A percentile compares a stretch with the other conserved stretches of the same genome.
Evolutionary conservation across 257 asterid genomes (phyloP).

Genomic region (Primulina eburnea): DNA sequence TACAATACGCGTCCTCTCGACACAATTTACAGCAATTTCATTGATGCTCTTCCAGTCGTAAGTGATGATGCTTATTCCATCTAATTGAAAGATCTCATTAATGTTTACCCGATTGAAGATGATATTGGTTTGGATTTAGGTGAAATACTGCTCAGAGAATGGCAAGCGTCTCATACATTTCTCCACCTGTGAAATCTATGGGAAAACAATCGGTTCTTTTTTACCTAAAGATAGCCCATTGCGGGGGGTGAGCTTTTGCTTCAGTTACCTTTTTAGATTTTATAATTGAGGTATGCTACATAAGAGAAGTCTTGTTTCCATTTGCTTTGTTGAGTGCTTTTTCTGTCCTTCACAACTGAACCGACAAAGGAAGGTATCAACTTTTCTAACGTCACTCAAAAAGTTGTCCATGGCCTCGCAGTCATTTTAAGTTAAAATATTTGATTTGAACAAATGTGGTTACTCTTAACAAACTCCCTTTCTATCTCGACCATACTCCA

Average conservation of each 20-base stretch:
- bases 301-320: constrained; percentile 19
- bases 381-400: too few relatives aligned
- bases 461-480: not conserved
- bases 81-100: too few relatives aligned
- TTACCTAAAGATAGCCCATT: constrained; percentile 49
- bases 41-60: constrained; percentile 49
- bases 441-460: not conserved
- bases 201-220: constrained; percentile 49
- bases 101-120: too few relatives aligned
- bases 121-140: not conserved
- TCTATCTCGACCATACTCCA: constrained; percentile 1
- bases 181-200: constrained; percentile 55
- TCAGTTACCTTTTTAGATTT: too few relatives aligned
- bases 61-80: too few relatives aligned
- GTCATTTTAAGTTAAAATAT: too few relatives aligned
- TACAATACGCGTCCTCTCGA: constrained; percentile 95
- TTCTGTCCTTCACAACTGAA: too few relatives aligned
- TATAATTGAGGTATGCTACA: too few relatives aligned
- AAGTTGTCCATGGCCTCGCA: too few relatives aligned
- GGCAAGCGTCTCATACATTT: constrained; percentile 52
- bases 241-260: too few relatives aligned
- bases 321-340: not conserved
- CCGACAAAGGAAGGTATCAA: too few relatives aligned
- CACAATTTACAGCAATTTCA: constrained; percentile 95
- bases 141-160: constrained; percentile 48